A percentile compares a stretch with the other conserved stretches of the same genome.
These are phyloP conservation scores for Talaromyces atroroseus DNA, from an alignment of 2,329 filamentous ascomycete genomes.

Conservation along the genomic window DNA sequence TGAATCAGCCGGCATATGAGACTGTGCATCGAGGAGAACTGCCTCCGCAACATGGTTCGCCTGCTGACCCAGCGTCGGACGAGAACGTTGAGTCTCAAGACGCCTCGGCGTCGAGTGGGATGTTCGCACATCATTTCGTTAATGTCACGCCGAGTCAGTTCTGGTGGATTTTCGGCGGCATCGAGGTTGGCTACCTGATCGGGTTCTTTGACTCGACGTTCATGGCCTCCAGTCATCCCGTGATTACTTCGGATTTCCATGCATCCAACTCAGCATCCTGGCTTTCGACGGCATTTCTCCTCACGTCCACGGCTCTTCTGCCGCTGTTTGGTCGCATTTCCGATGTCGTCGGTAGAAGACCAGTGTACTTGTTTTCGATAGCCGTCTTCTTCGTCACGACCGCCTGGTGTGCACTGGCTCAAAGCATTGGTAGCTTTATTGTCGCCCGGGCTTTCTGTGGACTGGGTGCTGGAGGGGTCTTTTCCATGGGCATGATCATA, in stretches of 20 bases:
- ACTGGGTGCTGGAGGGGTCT: constrained; percentile 65
- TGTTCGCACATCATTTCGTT: constrained; percentile 31
- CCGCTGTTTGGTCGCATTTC: constrained; percentile 69
- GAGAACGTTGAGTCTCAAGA: constrained; percentile 2
- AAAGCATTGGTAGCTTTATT: constrained; percentile 66
- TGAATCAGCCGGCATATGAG: neutral
- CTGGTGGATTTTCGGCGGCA: constrained; percentile 57
- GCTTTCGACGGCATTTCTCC: constrained; percentile 72
- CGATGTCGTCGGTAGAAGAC: constrained; percentile 66
- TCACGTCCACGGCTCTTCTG: constrained; percentile 71
- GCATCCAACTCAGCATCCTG: constrained; percentile 75
- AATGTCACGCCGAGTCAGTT: constrained; percentile 45
- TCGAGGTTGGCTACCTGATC: constrained; percentile 54
- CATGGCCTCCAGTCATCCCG: constrained; percentile 75
- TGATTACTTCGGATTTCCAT: constrained; percentile 74
- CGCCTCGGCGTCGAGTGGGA: constrained; percentile 13
- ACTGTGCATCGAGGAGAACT: neutral
- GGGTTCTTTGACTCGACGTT: constrained; percentile 69
- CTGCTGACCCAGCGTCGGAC: constrained; percentile 7
- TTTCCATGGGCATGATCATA: constrained; percentile 60
- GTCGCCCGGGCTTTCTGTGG: constrained; percentile 65
- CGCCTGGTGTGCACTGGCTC: constrained; percentile 64
- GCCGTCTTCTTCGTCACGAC: constrained; percentile 60
- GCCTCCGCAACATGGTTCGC: constrained; percentile 15
- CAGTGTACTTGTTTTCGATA: constrained; percentile 60